phyloP scores from a whole-genome alignment of 2,329 filamentous ascomycete species.

The Colletotrichum cuscutae region DNA sequence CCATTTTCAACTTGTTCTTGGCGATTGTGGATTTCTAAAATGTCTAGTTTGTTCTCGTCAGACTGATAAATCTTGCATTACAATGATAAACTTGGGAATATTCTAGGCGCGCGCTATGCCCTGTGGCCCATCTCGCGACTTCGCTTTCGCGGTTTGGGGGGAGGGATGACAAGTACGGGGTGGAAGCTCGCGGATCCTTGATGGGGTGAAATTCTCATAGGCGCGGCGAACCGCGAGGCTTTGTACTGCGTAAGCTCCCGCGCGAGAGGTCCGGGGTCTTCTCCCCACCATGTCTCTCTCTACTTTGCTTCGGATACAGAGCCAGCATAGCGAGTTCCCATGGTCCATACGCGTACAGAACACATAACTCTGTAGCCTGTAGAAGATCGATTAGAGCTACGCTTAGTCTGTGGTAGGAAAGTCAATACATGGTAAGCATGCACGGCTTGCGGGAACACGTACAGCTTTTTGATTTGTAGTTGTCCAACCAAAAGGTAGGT shows the following conservation, averaged over 20 bases:
- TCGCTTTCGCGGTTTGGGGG: background rate
- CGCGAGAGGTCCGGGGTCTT: background rate
- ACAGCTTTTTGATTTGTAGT: background rate
- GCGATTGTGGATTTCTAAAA: background rate
- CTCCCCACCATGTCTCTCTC: background rate
- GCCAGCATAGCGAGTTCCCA: too few species aligned
- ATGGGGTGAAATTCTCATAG: background rate
- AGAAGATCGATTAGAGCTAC: background rate
- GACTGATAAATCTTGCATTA: background rate
- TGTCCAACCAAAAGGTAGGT: background rate
- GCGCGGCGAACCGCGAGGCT: background rate
- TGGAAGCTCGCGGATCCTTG: slow-evolving; percentile 14
- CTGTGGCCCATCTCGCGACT: too few species aligned
- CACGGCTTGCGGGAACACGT: background rate
- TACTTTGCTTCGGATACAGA: background rate
- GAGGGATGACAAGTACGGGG: background rate
- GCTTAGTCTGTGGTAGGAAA: background rate
- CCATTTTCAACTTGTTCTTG: background rate
- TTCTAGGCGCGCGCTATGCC: too few species aligned
- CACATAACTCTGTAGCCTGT: too few species aligned
- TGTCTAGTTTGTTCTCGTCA: background rate
- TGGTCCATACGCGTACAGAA: too few species aligned
- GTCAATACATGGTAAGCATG: background rate
- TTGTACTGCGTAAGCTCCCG: slow-evolving; percentile 23
- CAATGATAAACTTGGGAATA: too few species aligned